phyloP scores from a whole-genome alignment of 805 yeast genomes.

The Myxozyma geophila region DNA sequence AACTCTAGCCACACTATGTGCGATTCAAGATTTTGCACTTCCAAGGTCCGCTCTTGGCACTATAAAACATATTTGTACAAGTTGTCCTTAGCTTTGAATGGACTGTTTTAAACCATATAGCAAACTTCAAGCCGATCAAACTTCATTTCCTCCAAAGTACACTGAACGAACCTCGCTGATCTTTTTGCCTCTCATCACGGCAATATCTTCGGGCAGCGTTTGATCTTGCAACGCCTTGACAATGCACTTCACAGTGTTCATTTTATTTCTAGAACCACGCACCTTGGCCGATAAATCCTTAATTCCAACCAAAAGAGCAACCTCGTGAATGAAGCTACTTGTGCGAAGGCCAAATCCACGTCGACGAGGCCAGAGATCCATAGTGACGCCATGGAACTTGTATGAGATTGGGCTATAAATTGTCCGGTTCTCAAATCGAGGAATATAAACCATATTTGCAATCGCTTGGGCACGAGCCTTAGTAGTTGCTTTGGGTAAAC shows the following conservation, averaged over 20 bases:
- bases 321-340: constrained; percentile 85
- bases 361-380: constrained; percentile 83
- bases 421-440: constrained; percentile 90
- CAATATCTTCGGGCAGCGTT: constrained; percentile 82
- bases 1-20: no score
- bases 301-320: constrained; percentile 92
- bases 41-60: neutral
- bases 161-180: constrained; percentile 89
- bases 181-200: constrained; percentile 91
- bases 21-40: no score
- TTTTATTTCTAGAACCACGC: constrained; percentile 80
- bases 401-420: constrained; percentile 80
- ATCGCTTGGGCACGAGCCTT: constrained; percentile 95
- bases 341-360: constrained; percentile 72
- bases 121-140: neutral
- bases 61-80: constrained; percentile 1
- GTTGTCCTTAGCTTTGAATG: neutral
- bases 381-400: constrained; percentile 84
- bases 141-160: constrained; percentile 50
- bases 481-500: constrained; percentile 70
- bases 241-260: constrained; percentile 91
- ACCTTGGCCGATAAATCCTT: constrained; percentile 91
- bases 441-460: constrained; percentile 77
- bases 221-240: constrained; percentile 84
- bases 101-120: neutral